A percentile compares a stretch with the other conserved stretches of the same genome.
These are phyloP conservation scores for Diaporthe ilicicola DNA, from an alignment of 2,329 filamentous ascomycete species.

Conservation along the genomic window DNA sequence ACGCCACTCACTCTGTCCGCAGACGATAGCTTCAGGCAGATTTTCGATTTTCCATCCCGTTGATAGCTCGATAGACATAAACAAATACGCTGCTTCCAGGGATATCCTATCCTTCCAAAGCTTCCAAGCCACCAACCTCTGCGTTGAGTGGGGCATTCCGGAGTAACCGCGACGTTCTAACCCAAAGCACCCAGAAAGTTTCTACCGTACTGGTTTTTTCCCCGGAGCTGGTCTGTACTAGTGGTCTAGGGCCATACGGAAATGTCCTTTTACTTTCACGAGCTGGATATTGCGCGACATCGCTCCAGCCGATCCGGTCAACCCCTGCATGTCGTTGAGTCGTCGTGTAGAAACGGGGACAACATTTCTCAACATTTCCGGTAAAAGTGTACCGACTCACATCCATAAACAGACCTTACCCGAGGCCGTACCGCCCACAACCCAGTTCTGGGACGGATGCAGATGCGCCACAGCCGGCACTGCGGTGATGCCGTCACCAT, in stretches of 20 bases:
- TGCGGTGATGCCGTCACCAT: constrained; percentile 89
- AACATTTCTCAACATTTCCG: not conserved
- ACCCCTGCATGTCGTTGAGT: not conserved
- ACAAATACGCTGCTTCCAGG: not conserved
- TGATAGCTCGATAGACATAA: not conserved
- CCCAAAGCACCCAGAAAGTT: not conserved
- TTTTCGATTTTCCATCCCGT: not conserved
- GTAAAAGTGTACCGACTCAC: constrained; percentile 49
- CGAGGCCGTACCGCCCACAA: constrained; percentile 89
- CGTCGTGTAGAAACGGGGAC: not conserved
- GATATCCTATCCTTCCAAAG: not conserved
- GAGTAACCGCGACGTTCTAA: constrained; percentile 4
- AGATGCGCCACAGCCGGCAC: constrained; percentile 94
- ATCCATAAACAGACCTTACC: constrained; percentile 94
- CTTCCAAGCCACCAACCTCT: not conserved
- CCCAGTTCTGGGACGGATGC: constrained; percentile 88
- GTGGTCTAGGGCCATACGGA: not conserved
- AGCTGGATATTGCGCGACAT: not conserved
- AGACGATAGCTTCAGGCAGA: not conserved
- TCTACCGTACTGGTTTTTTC: not conserved
- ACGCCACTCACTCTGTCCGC: not conserved
- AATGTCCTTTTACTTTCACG: not conserved
- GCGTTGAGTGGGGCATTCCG: not conserved
- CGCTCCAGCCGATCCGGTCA: not conserved
- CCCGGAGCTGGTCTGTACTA: not conserved